Conservation (phyloP, 352 stramenopile species). For the Phytophthora melonis region DNA sequence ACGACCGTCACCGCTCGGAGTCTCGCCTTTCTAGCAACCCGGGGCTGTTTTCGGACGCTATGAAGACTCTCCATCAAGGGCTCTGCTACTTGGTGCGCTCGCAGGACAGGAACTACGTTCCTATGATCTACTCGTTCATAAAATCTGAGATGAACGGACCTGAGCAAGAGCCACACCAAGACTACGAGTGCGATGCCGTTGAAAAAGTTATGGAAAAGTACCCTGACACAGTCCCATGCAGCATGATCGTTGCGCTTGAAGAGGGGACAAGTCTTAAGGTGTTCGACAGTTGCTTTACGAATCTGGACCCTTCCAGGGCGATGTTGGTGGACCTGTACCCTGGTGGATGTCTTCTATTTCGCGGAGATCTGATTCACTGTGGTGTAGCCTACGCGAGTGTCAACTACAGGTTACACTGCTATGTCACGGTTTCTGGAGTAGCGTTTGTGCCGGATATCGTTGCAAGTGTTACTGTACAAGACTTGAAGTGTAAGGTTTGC, state of each 20-base stretch:
- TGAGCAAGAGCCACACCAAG: background rate
- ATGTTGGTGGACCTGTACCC: background rate
- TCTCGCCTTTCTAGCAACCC: background rate
- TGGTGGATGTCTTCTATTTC: background rate
- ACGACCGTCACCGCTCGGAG: background rate
- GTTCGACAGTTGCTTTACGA: background rate
- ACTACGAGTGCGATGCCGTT: background rate
- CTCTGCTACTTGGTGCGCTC: background rate
- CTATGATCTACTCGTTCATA: background rate
- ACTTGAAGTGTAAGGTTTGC: background rate
- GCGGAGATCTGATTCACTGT: conserved; percentile 8
- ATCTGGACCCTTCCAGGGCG: background rate
- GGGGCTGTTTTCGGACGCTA: background rate
- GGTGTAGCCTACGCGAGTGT: background rate
- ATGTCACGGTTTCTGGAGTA: background rate
- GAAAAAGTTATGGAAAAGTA: background rate
- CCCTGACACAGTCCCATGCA: background rate
- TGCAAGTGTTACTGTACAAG: background rate
- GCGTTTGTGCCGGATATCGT: conserved; percentile 3
- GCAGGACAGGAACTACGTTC: background rate
- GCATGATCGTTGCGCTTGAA: background rate
- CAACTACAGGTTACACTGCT: background rate
- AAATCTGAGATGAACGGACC: background rate
- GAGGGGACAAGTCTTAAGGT: background rate
- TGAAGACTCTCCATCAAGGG: background rate